Base-by-base conservation (phyloP, 352 stramenopile species). In the Phytophthora sansomeana region DNA sequence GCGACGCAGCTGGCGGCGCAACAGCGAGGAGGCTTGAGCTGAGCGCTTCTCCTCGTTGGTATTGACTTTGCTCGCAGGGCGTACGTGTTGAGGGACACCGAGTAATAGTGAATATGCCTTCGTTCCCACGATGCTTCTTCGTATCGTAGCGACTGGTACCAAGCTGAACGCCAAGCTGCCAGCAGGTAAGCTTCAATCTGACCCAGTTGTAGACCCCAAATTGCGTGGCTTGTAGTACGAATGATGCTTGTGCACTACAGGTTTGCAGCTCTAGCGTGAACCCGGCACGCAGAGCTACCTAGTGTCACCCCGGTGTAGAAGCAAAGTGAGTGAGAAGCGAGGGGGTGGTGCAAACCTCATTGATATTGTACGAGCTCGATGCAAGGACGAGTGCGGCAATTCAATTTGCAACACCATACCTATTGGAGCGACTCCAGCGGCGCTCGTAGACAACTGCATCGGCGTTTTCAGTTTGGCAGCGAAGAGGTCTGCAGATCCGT, bases 281-380 rank as follows among this genome's bases (percentile, higher is more conserved):
- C 3, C 21, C 21, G 21, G 1, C 21, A 24, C 21, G 21, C 21
- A 24, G 21, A 24, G 21, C 21, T 3, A 24, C 21, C 21, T 24
- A 24, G 1, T 24, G 21, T 24, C 21, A 11, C 42, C 26, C 29
- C 35, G 44, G 13, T 21, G 41, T 39, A 36, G 19, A 60, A 16
- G 41, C 30, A 63, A 46, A 28, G n/a, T 36, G 33, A n/a, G 30
- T 13, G 29, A 55, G 21, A 54, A 30, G 32, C 41, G 19, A 44
- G 17, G 13, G 43, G 26, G 59, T 52, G 51, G 35, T 57, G 60
- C 21, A 46, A 55, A 64, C 29, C 30, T 65, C 29, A 46, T 46
- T 24, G 85, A 96, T 67, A 94, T 94, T 52, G n/a, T 90, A 87
- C 16, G 86, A 96, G 57, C 84, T 96, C 41, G 60, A 88, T 52